phyloP scores from a whole-genome alignment of 129 eudicot species.

The Heracleum sosnowskyi region DNA sequence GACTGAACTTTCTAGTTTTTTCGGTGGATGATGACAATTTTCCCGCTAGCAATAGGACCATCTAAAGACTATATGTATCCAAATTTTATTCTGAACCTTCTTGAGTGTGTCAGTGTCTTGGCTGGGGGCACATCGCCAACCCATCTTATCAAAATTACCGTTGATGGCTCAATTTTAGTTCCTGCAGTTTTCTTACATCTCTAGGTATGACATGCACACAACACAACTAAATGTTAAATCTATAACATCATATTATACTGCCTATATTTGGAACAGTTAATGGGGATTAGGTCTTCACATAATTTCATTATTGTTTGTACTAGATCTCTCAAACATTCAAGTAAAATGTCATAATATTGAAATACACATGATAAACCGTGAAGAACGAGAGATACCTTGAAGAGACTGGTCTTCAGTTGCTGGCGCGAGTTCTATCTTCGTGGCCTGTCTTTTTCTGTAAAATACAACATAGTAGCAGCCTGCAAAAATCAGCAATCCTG shows the following conservation, averaged over 20 bases:
- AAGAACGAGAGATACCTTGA: constrained; percentile 1
- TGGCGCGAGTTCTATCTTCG: neutral
- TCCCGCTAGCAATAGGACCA: neutral
- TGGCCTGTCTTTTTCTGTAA: constrained; percentile 41
- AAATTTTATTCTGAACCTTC: neutral
- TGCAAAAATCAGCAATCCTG: constrained; percentile 38
- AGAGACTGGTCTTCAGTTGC: constrained; percentile 3
- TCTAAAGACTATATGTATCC: neutral
- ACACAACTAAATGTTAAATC: neutral
- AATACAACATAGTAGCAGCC: constrained; percentile 33
- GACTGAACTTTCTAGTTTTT: neutral
- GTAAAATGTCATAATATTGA: neutral
- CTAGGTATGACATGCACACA: neutral
- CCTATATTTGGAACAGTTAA: neutral
- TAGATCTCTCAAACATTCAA: neutral
- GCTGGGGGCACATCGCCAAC: neutral
- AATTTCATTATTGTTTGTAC: neutral
- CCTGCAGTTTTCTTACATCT: neutral
- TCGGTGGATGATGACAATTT: neutral
- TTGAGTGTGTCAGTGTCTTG: neutral
- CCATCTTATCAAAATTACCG: neutral
- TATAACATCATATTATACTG: neutral
- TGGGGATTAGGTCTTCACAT: neutral
- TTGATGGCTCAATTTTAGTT: neutral
- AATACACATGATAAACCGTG: neutral